A percentile compares a stretch with the other conserved stretches of the same genome.
Evolutionary conservation across 768 basidiomycete genomes (phyloP).

Genomic region (Boletales sp.): DNA sequence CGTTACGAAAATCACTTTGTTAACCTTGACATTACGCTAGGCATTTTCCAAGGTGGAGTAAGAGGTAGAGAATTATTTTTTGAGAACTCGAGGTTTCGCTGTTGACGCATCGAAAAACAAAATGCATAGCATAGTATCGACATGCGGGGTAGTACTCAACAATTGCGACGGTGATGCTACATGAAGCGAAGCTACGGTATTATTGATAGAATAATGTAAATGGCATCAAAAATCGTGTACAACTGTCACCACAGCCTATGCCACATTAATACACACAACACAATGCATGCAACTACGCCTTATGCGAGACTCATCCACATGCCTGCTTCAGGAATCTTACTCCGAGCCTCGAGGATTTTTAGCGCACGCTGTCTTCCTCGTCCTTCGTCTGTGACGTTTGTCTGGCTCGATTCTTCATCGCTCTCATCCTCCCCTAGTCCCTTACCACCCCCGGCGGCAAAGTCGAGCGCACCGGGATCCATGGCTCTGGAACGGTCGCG

Average conservation of each 20-base stretch:
- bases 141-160: conserved; percentile 13
- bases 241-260: conserved; percentile 7
- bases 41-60: no score
- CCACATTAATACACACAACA: conserved; percentile 8
- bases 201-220: conserved; percentile 32
- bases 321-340: conserved; percentile 61
- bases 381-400: conserved; percentile 26
- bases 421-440: conserved; percentile 40
- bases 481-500: conserved; percentile 61
- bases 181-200: conserved; percentile 29
- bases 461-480: conserved; percentile 70
- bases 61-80: no score
- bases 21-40: no score
- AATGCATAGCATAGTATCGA: conserved; percentile 8
- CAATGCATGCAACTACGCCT: conserved; percentile 1
- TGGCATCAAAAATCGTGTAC: conserved; percentile 4
- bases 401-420: conserved; percentile 19
- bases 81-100: no score
- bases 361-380: conserved; percentile 58
- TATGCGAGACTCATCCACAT: conserved; percentile 82
- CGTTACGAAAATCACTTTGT: no score
- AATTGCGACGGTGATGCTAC: conserved; percentile 26
- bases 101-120: background rate
- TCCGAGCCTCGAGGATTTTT: conserved; percentile 68
- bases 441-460: conserved; percentile 48